A percentile compares a stretch with the other conserved stretches of the same genome.
Conservation (phyloP, 768 basidiomycete genomes). For the Trametes sanguinea region DNA sequence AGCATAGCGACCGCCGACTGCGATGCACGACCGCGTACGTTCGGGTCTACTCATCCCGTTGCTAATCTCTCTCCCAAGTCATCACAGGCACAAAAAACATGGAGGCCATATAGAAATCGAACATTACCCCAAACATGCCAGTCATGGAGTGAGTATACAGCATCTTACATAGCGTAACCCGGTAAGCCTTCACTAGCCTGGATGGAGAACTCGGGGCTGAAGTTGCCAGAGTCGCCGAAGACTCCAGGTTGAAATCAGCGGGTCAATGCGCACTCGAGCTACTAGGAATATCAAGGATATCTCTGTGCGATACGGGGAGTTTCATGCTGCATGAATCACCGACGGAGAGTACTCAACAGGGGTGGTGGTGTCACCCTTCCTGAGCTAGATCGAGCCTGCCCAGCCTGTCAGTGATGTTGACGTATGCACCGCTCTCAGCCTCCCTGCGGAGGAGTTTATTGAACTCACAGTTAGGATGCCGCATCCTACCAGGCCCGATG, state of each 20-base stretch:
- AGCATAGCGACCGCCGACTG: too few relatives aligned
- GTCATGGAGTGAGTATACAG: too few relatives aligned
- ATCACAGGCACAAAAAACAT: too few relatives aligned
- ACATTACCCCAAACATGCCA: too few relatives aligned
- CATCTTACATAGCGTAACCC: too few relatives aligned
- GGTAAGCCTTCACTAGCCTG: background rate
- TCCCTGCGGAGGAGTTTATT: slow-evolving; percentile 27
- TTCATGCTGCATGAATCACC: background rate
- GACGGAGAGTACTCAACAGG: slow-evolving; percentile 27
- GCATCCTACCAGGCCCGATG: background rate
- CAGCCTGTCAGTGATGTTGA: slow-evolving; percentile 39
- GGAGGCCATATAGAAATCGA: too few relatives aligned
- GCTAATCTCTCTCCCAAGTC: too few relatives aligned
- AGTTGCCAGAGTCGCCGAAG: slow-evolving; percentile 51
- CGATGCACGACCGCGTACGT: too few relatives aligned
- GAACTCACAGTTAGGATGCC: too few relatives aligned
- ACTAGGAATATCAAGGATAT: slow-evolving; percentile 40
- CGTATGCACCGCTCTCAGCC: slow-evolving; percentile 38
- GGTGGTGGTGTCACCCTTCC: slow-evolving; percentile 30
- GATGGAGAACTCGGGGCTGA: slow-evolving; percentile 42
- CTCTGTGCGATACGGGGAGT: slow-evolving; percentile 22
- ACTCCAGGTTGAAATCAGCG: slow-evolving; percentile 34
- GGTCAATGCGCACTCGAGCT: background rate
- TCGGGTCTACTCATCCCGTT: too few relatives aligned
- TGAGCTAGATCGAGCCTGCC: slow-evolving; percentile 23